Evolutionary conservation across 345 rosid genomes (phyloP), one percentile per base, ranked within the genome.

Genomic region (Salix suchowensis): DNA sequence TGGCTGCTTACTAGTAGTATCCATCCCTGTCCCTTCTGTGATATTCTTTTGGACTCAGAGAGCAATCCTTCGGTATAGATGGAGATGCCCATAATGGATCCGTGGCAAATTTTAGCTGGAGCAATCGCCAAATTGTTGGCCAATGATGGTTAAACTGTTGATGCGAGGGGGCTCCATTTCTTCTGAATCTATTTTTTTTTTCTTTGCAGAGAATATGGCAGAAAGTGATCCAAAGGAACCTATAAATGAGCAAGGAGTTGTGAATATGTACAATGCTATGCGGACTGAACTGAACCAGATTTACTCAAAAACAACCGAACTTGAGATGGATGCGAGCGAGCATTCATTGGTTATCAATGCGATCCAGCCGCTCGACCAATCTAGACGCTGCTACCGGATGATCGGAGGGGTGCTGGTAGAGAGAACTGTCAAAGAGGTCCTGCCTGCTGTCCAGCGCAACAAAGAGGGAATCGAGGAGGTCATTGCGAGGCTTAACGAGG

Each of bases 381-480:
- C 92, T 0, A 87, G 98, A 77, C 85, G 91, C 58, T 96, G 99
- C 79, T 96, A 89, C 79, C 85, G 95, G 72, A 89, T 92, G 98
- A 95, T 95, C 3, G 98, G 98, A 67, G 97, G 98, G 39, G 96
- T 95, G 55, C 88, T 93, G 13, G 98, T 95, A 0, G 96, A 95
- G 87, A 91, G 98, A 86, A 95, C 97, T 76, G 84, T 95, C 85
- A 90, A 85, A 74, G 98, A 92, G 73, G 97, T 96, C 54, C 90
- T 93, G 77, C 98, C 99, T 6, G 99, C 99, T 46, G 97, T 96
- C 70, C 94, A 87, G 66, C 92, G 94, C 80, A 96, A 96, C 76
- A 96, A 93, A 74, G 97, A 89, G 67, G 99, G 99, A 14, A 92
- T 96, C 10, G 98, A 91, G 83, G 98, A 93, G 83, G 97, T 96